Evolutionary conservation across 306 rosid species (phyloP).

Genomic region (Aeschynomene evenia): DNA sequence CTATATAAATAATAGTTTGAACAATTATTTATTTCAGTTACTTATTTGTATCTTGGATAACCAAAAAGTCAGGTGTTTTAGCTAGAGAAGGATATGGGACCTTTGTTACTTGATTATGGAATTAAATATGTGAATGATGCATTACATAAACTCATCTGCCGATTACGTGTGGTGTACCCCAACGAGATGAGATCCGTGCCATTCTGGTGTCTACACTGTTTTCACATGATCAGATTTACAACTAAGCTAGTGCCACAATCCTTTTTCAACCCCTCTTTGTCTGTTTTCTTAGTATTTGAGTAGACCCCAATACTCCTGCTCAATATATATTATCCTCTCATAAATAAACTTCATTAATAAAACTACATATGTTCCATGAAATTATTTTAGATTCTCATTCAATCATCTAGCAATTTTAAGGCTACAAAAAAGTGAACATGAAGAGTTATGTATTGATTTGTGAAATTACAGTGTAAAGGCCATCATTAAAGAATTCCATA

Average conservation of each 20-base stretch:
- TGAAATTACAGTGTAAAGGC: background rate
- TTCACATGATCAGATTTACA: background rate
- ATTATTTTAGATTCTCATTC: too few species aligned
- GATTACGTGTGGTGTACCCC: too few species aligned
- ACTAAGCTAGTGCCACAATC: background rate
- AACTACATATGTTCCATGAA: too few species aligned
- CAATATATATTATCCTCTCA: too few species aligned
- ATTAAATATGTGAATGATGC: background rate
- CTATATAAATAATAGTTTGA: conserved; percentile 22
- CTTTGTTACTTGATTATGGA: conserved; percentile 1
- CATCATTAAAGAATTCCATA: background rate
- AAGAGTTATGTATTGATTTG: background rate
- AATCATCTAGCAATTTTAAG: too few species aligned
- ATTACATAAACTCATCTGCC: background rate
- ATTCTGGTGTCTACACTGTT: background rate
- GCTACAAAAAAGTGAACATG: background rate
- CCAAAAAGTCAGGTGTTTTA: background rate
- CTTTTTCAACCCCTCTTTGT: background rate
- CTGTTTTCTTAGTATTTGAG: background rate
- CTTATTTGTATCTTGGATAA: background rate
- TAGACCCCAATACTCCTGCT: too few species aligned
- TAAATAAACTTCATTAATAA: too few species aligned
- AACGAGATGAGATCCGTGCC: background rate
- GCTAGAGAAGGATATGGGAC: background rate
- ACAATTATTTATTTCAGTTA: background rate